Conservation (phyloP, 2,329 filamentous ascomycete species). For the Bipolaris cookei region DNA sequence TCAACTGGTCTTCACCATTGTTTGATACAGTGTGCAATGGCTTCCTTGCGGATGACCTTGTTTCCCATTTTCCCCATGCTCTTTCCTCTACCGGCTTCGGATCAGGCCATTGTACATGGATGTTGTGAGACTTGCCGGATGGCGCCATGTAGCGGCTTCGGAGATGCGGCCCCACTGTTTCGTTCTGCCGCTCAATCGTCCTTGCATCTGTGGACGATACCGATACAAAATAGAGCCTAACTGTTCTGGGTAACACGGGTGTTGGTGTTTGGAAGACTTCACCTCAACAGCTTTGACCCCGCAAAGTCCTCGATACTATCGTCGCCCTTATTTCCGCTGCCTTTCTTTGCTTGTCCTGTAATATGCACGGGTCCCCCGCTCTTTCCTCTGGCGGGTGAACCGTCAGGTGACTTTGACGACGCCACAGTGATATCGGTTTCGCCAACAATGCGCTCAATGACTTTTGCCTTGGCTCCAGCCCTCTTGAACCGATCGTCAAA, state of each 20-base stretch:
- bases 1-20: conserved; percentile 16
- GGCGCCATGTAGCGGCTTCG: background rate
- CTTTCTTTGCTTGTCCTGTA: conserved; percentile 21
- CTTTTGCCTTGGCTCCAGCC: conserved; percentile 81
- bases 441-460: conserved; percentile 75
- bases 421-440: conserved; percentile 17
- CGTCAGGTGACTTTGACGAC: conserved; percentile 16
- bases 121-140: background rate
- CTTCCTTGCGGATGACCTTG: background rate
- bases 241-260: background rate
- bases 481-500: conserved; percentile 88
- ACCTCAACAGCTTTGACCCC: conserved; percentile 36
- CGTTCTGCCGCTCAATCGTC: background rate
- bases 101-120: background rate
- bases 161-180: background rate
- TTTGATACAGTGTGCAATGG: conserved; percentile 3
- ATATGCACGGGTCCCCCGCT: conserved; percentile 22
- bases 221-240: background rate
- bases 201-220: background rate
- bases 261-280: conserved; percentile 5
- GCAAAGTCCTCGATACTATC: conserved; percentile 46
- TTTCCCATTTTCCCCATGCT: background rate
- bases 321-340: conserved; percentile 27
- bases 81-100: background rate
- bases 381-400: conserved; percentile 42